phyloP scores from a whole-genome alignment of 768 basidiomycete genomes.

The Suillus cothurnatus region DNA sequence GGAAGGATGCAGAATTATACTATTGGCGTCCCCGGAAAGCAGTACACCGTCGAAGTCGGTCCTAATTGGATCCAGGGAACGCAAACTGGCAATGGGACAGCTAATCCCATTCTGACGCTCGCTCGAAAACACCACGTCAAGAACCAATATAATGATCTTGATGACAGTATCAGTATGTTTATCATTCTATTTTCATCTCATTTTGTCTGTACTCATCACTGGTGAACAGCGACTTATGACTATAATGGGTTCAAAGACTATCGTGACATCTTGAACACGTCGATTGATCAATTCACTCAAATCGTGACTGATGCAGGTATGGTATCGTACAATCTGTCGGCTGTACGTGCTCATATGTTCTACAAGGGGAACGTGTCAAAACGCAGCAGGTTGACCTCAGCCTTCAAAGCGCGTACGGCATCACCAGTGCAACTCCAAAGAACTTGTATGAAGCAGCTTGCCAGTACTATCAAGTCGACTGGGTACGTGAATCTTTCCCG shows the following conservation, averaged over 20 bases:
- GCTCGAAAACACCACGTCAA: slow-evolving; percentile 56
- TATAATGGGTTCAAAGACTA: slow-evolving; percentile 51
- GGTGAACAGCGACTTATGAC: slow-evolving; percentile 54
- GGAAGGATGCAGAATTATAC: slow-evolving; percentile 55
- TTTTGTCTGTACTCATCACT: background rate
- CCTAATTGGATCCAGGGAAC: slow-evolving; percentile 66
- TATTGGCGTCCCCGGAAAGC: slow-evolving; percentile 42
- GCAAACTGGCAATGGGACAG: slow-evolving; percentile 47
- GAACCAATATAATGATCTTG: slow-evolving; percentile 47
- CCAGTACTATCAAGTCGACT: slow-evolving; percentile 59
- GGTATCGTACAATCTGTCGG: background rate
- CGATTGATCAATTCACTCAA: slow-evolving; percentile 41
- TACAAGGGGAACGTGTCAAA: slow-evolving; percentile 45
- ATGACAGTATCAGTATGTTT: slow-evolving; percentile 45
- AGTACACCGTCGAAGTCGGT: slow-evolving; percentile 55
- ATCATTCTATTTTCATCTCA: background rate
- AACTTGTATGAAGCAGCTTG: slow-evolving; percentile 50
- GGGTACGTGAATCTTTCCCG: slow-evolving; percentile 19
- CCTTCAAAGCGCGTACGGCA: slow-evolving; percentile 53
- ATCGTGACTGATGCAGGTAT: slow-evolving; percentile 50
- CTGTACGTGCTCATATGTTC: background rate
- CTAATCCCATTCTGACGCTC: slow-evolving; percentile 62
- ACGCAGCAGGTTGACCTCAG: slow-evolving; percentile 54
- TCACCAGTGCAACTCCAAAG: slow-evolving; percentile 48
- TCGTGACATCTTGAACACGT: slow-evolving; percentile 43